Base-by-base conservation (phyloP, 805 yeast species). In the Metschnikowia shivogae region DNA sequence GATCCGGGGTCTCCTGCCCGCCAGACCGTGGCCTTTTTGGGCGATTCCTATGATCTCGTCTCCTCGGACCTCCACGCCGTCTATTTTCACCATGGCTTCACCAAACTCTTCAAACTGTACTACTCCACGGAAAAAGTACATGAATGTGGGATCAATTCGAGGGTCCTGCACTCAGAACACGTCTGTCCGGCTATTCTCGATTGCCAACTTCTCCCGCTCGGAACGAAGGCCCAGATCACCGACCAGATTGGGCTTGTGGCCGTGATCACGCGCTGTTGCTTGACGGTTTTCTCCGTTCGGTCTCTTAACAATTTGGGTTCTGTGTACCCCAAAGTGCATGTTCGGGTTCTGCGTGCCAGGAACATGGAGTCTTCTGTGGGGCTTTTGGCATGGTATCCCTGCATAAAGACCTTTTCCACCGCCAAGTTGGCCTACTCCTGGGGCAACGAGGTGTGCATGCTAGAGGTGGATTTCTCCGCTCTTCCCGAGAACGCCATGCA, bases 361-460 rank as follows among this genome's bases (percentile, higher is more conserved):
- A 57, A 34, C 17, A 54, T 57, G 10, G 30, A 48, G 9, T 68
- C 66, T 0, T 43, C 46, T 6, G 33, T 17, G 7, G 86, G 82
- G 0, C 69, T 77, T 47, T 56, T 82, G 7, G 62, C 76, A 12
- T 84, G 92, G 93, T 82, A 70, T 52, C 93, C 93, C 0, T 61
- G 69, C 43, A 61, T 66, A 50, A 35, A 35, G 17, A 11, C 31
- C 26, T 36, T 22, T 7, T 22, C 54, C 30, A 58, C 54, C 53
- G 56, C 88, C 0, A 64, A 73, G 47, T 60, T 87, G 34, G 90
- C 86, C 0, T 86, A 82, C 51, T 71, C 86, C 32, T 85, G 89
- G 85, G 70, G 78, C n/a, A 80, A 81, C 47, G 68, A 72, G 6
- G 54, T 86, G 43, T 78, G 81, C 0, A 56, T 87, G 1, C 52